A percentile compares a stretch with the other conserved stretches of the same genome.
phyloP scores from a whole-genome alignment of 768 basidiomycete genomes.

The Russula dissimulans region DNA sequence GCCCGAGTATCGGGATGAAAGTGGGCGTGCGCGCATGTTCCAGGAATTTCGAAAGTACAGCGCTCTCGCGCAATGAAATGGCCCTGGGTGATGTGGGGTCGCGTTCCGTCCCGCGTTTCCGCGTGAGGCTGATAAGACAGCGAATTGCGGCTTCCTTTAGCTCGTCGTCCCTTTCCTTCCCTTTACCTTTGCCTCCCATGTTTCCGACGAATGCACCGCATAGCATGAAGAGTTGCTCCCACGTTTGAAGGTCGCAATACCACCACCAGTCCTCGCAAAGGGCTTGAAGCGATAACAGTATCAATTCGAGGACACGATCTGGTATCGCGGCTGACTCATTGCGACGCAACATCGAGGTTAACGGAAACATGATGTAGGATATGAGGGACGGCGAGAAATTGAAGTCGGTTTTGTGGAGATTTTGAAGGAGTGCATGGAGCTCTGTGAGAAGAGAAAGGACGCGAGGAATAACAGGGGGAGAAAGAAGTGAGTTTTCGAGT shows the following conservation, averaged over 20 bases:
- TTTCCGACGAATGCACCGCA: constrained; percentile 56
- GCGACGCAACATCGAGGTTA: constrained; percentile 75
- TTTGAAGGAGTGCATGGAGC: constrained; percentile 41
- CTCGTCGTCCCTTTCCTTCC: constrained; percentile 67
- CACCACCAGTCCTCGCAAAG: constrained; percentile 81
- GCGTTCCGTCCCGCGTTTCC: constrained; percentile 37
- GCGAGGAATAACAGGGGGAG: constrained; percentile 40
- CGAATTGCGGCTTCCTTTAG: constrained; percentile 64
- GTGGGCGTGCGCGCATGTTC: constrained; percentile 33
- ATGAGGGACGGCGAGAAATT: constrained; percentile 51
- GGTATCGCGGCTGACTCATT: constrained; percentile 62
- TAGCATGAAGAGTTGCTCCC: constrained; percentile 83
- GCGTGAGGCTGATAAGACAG: constrained; percentile 59
- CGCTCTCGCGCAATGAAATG: constrained; percentile 18
- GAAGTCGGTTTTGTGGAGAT: constrained; percentile 30
- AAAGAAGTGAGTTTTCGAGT: constrained; percentile 58
- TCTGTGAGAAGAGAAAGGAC: constrained; percentile 45
- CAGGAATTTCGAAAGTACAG: constrained; percentile 33
- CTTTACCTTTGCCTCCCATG: constrained; percentile 59
- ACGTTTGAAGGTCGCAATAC: constrained; percentile 58
- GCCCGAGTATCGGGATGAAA: constrained; percentile 74
- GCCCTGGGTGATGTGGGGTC: constrained; percentile 24
- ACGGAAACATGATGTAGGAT: constrained; percentile 80
- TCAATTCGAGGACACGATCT: constrained; percentile 68
- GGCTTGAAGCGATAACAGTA: constrained; percentile 48